Conservation (phyloP, 352 stramenopile species). For the Ophiocytium majus region DNA sequence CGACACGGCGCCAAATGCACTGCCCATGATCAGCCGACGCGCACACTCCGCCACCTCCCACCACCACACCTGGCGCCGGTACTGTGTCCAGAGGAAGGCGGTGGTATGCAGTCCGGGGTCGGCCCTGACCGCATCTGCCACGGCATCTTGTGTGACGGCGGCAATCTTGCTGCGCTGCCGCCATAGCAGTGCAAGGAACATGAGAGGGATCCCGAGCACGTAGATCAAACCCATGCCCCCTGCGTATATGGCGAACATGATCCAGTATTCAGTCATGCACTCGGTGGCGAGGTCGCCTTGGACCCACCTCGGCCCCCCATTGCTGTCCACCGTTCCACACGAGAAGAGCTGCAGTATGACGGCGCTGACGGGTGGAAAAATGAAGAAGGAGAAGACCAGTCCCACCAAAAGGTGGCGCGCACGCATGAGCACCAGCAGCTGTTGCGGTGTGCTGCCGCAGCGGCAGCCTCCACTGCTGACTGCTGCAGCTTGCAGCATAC, state of each 20-base stretch:
- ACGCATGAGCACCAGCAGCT: too few relatives aligned
- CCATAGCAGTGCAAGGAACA: background rate
- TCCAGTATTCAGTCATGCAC: too few relatives aligned
- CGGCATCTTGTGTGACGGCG: background rate
- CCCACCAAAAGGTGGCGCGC: too few relatives aligned
- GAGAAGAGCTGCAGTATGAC: too few relatives aligned
- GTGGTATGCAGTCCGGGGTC: background rate
- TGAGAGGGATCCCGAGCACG: background rate
- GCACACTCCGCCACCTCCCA: background rate
- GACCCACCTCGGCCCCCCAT: too few relatives aligned
- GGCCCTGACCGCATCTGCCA: background rate
- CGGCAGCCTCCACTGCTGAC: too few relatives aligned
- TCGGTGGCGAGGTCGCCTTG: too few relatives aligned
- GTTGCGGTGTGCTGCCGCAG: too few relatives aligned
- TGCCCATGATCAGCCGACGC: background rate
- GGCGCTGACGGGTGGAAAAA: too few relatives aligned
- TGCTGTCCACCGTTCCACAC: too few relatives aligned
- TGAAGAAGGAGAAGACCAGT: too few relatives aligned
- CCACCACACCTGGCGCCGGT: background rate
- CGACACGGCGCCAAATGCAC: background rate
- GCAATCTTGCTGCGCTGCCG: background rate
- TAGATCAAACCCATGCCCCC: background rate
- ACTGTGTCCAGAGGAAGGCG: background rate
- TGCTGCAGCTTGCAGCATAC: too few relatives aligned
- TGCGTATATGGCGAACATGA: background rate